These are phyloP conservation scores for Apiospora hydei DNA, from an alignment of 2,329 filamentous ascomycete genomes.

Conservation along the genomic window DNA sequence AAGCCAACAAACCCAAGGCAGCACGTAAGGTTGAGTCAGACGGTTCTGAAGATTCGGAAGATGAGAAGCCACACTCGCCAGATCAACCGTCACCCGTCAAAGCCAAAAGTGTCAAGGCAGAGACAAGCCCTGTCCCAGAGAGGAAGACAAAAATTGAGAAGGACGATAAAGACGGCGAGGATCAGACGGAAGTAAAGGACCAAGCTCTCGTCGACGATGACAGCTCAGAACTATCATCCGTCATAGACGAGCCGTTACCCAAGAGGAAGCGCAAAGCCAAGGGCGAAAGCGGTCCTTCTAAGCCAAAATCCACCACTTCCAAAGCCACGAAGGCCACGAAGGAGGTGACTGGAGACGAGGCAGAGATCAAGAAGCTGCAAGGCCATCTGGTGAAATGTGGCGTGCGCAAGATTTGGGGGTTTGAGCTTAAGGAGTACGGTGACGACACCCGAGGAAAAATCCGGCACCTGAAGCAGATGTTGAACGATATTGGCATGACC, in stretches of 20 bases:
- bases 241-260: constrained; percentile 71
- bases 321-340: constrained; percentile 39
- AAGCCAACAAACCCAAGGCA: constrained; percentile 30
- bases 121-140: background rate
- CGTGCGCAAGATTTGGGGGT: constrained; percentile 88
- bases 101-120: background rate
- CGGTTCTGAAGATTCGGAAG: constrained; percentile 33
- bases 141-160: background rate
- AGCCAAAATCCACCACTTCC: constrained; percentile 44
- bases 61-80: constrained; percentile 27
- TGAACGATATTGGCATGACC: constrained; percentile 84
- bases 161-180: constrained; percentile 44
- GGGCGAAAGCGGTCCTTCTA: constrained; percentile 46
- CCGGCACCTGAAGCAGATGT: constrained; percentile 77
- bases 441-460: constrained; percentile 82
- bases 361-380: constrained; percentile 88
- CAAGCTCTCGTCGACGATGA: constrained; percentile 26
- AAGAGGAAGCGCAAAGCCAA: constrained; percentile 53
- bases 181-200: constrained; percentile 38
- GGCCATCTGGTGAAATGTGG: constrained; percentile 89
- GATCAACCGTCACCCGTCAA: background rate
- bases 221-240: constrained; percentile 65
- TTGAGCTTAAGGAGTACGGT: constrained; percentile 78
- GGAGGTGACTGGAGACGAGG: constrained; percentile 66
- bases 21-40: constrained; percentile 33